Conservation (phyloP, 2,329 filamentous ascomycete species). For the Lasiodiplodia sp. region DNA sequence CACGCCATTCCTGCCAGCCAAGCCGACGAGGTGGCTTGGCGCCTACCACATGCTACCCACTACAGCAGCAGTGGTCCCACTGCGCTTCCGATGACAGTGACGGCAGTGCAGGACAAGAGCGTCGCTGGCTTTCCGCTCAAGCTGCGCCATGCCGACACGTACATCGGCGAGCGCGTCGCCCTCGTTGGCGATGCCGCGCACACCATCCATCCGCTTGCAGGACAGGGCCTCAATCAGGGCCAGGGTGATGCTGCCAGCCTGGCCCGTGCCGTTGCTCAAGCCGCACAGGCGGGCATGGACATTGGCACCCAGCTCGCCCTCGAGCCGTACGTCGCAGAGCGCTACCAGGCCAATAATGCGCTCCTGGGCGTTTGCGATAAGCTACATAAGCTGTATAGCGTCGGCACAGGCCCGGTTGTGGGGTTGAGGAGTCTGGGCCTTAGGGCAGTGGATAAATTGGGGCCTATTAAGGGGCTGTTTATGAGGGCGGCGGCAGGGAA, state of each 20-base stretch:
- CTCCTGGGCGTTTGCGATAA: constrained; percentile 86
- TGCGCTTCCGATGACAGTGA: constrained; percentile 68
- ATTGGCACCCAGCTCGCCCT: constrained; percentile 80
- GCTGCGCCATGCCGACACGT: constrained; percentile 92
- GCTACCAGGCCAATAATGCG: constrained; percentile 81
- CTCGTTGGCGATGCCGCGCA: constrained; percentile 95
- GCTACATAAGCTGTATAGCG: constrained; percentile 89
- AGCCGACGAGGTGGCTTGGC: constrained; percentile 72
- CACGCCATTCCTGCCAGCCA: constrained; percentile 64
- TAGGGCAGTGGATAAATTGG: constrained; percentile 75
- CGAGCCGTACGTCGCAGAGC: constrained; percentile 80
- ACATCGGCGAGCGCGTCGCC: constrained; percentile 87
- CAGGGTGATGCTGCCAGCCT: constrained; percentile 87
- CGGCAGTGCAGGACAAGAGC: constrained; percentile 77
- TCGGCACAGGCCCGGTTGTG: constrained; percentile 79
- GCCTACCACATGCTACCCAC: constrained; percentile 62
- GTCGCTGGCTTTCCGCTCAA: constrained; percentile 91
- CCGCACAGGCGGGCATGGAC: constrained; percentile 81
- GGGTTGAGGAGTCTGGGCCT: constrained; percentile 80
- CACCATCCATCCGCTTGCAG: constrained; percentile 91
- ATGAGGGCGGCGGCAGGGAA: constrained; percentile 71
- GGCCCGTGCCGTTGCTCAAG: constrained; percentile 74
- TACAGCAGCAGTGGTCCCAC: constrained; percentile 43
- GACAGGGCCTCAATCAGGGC: constrained; percentile 93
- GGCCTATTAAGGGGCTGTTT: constrained; percentile 80